Base-by-base conservation (phyloP, 176 grass and related monocot species). In the Thalia dealbata region DNA sequence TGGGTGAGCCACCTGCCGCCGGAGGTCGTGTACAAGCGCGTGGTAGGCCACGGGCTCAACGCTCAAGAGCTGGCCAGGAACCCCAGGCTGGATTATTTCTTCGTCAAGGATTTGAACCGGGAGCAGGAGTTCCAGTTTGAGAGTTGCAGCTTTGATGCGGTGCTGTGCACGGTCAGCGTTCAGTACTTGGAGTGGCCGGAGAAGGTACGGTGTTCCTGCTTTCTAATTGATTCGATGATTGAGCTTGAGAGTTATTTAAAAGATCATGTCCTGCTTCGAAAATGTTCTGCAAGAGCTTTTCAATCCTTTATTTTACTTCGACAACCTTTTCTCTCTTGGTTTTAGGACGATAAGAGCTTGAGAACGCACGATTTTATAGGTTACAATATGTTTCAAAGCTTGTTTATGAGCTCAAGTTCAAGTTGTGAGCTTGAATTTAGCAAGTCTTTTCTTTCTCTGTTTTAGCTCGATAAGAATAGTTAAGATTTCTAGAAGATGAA, bases 1-100 rank as follows among this genome's bases (percentile, higher is more conserved):
- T 96, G 92, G 92, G 89, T 96, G 13, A 96, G 92, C 76, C 92
- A 96, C 82, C 83, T 96, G 63, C 92, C 89, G 35, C 75, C 77
- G 19, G 92, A 96, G 70, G 19, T 81, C 11, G 10, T 2, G 51
- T 73, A 89, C 80, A 70, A 72, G 61, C 78, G 84, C 0, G 89
- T 96, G 10, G 89, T 96, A 26, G 92, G 92, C 52, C 92, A 91
- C 14, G 92, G 92, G 6, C 86, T 96, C 50, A 96, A 96, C 81
- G 86, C 86, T n/a, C 92, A 91, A 84, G 92, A 96, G 84, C 79
- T 96, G 43, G 79, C 86, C 48, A 72, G 60, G 62, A 96, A 96
- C 77, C 71, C 84, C 10, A 79, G 92, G 38, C 84, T 96, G 10
- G 88, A 96, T 66, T 70, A 67, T 79, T 96, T 82, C 86, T 91